Base-by-base conservation (phyloP, 2,329 filamentous ascomycete genomes). In the Diaporthe caulivora region DNA sequence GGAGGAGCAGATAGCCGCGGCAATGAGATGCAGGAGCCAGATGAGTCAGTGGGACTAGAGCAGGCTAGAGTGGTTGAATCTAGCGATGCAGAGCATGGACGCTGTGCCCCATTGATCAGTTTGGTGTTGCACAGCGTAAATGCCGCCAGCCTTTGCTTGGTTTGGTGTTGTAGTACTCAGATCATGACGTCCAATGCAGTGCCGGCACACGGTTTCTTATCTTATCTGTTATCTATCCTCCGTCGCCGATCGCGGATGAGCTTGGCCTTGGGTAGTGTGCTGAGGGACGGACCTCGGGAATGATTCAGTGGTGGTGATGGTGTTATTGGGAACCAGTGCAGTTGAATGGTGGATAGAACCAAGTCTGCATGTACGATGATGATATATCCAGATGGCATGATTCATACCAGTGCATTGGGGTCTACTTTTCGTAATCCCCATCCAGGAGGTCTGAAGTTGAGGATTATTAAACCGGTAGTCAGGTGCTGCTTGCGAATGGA, bases 181-280 rank as follows among this genome's bases (percentile, higher is more conserved):
- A 26, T 47, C 29, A n/a, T 72, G 49, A 57, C 57, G 40, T 58
- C 65, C 53, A 47, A 69, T 69, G 65, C 51, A 31, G 54, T 70
- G 34, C 37, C 47, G 21, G 18, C 37, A 31, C 18, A 40, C 72
- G 42, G 54, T 67, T 47, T 40, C 72, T 71, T 74, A 74, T 74
- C 72, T 58, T 58, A 67, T 67, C 72, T 58, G 55, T 71, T 71
- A 71, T 74, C 68, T 72, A 29, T 40, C 9, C 21, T 9, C 29
- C 13, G 3, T 31, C 21, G 29, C 60, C 53, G 60, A 44, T 47
- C 58, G 11, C 58, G 58, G 51, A 68, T n/a, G 58, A 58, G 57
- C 57, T 65, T 53, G 58, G 26, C 49, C 15, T 37, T 44, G n/a
- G n/a, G n/a, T 42, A 11, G n/a, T 13, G 15, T 24, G 11, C 11